Conservation (phyloP, 768 basidiomycete genomes). For the Sistotremastrum suecicum region DNA sequence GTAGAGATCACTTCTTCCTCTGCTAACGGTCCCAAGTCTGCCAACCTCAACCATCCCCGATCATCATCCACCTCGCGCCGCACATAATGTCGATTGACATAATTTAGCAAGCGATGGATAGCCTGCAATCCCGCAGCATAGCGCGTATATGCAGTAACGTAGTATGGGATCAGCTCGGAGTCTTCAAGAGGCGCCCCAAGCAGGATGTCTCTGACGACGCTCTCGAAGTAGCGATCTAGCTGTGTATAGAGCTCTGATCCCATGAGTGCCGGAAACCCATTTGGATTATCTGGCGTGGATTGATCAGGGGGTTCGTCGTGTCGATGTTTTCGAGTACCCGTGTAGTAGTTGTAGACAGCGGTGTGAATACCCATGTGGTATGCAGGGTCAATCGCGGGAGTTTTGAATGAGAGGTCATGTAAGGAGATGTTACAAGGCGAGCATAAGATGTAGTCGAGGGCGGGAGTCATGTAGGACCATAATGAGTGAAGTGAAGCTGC, state of each 20-base stretch:
- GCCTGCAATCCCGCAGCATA: conserved; percentile 54
- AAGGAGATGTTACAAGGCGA: conserved; percentile 40
- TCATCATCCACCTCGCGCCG: conserved; percentile 69
- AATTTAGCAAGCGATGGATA: conserved; percentile 61
- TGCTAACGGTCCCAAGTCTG: conserved; percentile 27
- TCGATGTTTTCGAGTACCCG: conserved; percentile 3
- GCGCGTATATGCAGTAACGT: conserved; percentile 57
- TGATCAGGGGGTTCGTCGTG: neutral
- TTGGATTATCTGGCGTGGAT: neutral
- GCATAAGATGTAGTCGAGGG: conserved; percentile 63
- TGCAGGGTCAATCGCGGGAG: conserved; percentile 54
- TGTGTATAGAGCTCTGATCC: conserved; percentile 62
- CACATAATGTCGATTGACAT: conserved; percentile 57
- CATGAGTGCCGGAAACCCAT: conserved; percentile 19
- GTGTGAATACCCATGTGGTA: conserved; percentile 72
- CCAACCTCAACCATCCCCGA: conserved; percentile 59
- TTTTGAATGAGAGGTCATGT: conserved; percentile 23
- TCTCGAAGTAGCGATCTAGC: conserved; percentile 57
- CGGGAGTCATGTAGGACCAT: conserved; percentile 65
- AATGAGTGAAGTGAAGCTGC: conserved; percentile 56
- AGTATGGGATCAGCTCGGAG: conserved; percentile 49
- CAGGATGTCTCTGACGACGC: conserved; percentile 44
- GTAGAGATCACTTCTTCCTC: too few relatives aligned
- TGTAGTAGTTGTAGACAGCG: conserved; percentile 71
- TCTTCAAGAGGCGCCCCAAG: conserved; percentile 57